Evolutionary conservation across 2,329 filamentous ascomycete species (phyloP).

Genomic region (Chalara sp.): DNA sequence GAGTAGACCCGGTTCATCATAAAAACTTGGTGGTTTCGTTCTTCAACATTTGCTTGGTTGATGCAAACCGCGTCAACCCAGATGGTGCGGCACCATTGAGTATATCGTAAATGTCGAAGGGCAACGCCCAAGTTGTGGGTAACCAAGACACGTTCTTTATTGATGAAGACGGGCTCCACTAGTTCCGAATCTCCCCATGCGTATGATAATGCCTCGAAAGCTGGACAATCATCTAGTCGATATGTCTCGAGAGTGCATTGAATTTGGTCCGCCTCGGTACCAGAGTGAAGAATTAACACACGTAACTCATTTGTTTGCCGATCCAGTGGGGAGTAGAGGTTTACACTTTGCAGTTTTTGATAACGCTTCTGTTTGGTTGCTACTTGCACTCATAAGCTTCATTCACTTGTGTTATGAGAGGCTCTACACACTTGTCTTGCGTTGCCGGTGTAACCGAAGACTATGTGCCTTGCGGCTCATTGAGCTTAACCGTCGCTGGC

Average conservation of each 20-base stretch:
- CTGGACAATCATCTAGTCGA: neutral
- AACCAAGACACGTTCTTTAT: neutral
- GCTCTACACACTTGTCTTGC: neutral
- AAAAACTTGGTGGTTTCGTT: constrained; percentile 2
- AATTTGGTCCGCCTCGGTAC: neutral
- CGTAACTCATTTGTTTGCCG: neutral
- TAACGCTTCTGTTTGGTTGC: neutral
- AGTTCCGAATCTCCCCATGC: neutral
- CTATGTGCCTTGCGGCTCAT: neutral
- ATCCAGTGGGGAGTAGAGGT: neutral
- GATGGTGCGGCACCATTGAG: neutral
- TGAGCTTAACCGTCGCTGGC: neutral
- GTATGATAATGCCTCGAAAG: neutral
- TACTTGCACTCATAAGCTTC: neutral
- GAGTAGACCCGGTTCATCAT: neutral
- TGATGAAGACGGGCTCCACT: neutral
- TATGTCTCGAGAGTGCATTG: neutral
- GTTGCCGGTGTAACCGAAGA: neutral
- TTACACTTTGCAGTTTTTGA: neutral
- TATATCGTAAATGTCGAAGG: neutral
- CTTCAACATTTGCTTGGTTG: constrained; percentile 1
- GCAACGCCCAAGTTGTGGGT: neutral
- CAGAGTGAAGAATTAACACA: neutral
- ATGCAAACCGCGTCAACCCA: constrained; percentile 4
- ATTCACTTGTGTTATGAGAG: neutral